Conservation (phyloP, 441 rosid genomes). For the Jatropha multifida region DNA sequence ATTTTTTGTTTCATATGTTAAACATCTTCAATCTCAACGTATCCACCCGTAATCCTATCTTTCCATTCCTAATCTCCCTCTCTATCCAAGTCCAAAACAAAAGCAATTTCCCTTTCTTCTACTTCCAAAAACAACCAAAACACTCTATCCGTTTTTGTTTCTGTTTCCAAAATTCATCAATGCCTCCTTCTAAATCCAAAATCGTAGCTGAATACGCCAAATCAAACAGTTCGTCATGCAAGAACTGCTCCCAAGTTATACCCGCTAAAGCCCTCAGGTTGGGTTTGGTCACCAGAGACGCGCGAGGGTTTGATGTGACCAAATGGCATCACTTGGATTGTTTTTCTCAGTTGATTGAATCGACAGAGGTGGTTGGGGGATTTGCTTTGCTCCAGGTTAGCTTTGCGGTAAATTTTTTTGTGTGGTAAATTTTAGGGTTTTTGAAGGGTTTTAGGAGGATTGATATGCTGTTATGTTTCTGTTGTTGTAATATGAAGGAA, state of each 20-base stretch:
- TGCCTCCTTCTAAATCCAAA: conserved; percentile 34
- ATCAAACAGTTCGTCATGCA: conserved; percentile 76
- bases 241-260: conserved; percentile 58
- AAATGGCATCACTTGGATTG: conserved; percentile 80
- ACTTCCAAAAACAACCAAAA: not conserved
- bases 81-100: not conserved
- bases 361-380: conserved; percentile 51
- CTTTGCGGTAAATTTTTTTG: not conserved
- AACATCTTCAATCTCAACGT: not conserved
- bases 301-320: conserved; percentile 67
- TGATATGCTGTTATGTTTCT: too few species aligned
- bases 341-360: conserved; percentile 40
- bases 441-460: conserved; percentile 4
- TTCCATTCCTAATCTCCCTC: not conserved
- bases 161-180: not conserved
- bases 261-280: conserved; percentile 53
- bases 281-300: conserved; percentile 59
- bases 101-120: not conserved
- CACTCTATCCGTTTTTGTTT: not conserved
- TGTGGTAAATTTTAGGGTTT: not conserved
- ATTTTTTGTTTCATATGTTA: not conserved
- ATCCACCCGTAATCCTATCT: not conserved
- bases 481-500: too few species aligned
- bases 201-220: conserved; percentile 78
- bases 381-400: conserved; percentile 60